Conservation (phyloP, 2,329 filamentous ascomycete species). For the Calonectria ilicicola region DNA sequence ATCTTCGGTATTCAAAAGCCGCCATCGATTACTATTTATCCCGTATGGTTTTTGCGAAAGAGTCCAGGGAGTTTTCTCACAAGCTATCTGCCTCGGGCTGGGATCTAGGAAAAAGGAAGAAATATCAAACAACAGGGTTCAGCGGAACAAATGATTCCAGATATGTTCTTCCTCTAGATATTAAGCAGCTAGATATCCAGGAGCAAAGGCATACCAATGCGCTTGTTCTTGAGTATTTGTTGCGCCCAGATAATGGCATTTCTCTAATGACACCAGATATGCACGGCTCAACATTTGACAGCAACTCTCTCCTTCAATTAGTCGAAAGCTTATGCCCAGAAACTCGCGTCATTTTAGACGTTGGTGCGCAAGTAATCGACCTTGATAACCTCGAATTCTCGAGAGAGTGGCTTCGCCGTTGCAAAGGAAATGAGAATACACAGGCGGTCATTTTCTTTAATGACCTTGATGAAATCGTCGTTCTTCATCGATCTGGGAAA, state of each 20-base stretch:
- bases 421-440: background rate
- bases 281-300: constrained; percentile 29
- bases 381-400: constrained; percentile 68
- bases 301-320: constrained; percentile 56
- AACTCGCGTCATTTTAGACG: constrained; percentile 74
- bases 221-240: constrained; percentile 69
- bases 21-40: constrained; percentile 74
- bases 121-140: constrained; percentile 71
- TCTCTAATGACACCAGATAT: constrained; percentile 3
- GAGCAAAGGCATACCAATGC: constrained; percentile 75
- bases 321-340: constrained; percentile 52
- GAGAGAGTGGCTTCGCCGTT: constrained; percentile 59
- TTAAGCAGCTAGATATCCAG: constrained; percentile 66
- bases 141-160: constrained; percentile 76
- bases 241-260: constrained; percentile 64
- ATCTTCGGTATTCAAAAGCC: constrained; percentile 62
- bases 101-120: constrained; percentile 68
- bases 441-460: constrained; percentile 68
- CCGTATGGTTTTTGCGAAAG: constrained; percentile 69
- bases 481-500: constrained; percentile 61
- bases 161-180: constrained; percentile 66
- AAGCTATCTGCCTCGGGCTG: constrained; percentile 77
- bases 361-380: constrained; percentile 78
- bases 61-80: constrained; percentile 71
- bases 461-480: constrained; percentile 64